Evolutionary conservation across 495 filamentous ascomycete genomes (phyloP).

Genomic region (Aspergillus bertholletiae): DNA sequence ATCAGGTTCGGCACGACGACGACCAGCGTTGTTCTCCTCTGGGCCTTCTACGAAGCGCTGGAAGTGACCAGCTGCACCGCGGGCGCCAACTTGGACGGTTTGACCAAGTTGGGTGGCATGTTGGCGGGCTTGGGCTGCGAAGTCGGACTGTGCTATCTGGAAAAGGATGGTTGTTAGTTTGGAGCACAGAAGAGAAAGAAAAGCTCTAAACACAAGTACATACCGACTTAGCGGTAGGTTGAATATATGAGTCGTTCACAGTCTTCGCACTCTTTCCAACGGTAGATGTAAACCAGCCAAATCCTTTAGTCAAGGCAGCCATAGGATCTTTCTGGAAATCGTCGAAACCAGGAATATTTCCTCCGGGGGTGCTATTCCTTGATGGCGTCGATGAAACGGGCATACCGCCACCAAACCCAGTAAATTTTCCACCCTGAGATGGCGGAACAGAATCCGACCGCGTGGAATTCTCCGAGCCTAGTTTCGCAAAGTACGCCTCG

Average conservation of each 20-base stretch:
- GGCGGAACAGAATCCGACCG: constrained; percentile 73
- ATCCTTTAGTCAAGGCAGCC: constrained; percentile 82
- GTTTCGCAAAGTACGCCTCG: constrained; percentile 83
- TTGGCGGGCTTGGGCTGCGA: constrained; percentile 74
- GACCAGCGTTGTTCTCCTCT: constrained; percentile 22
- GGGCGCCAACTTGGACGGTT: constrained; percentile 60
- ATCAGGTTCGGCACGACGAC: constrained; percentile 48
- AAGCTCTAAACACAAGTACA: constrained; percentile 13
- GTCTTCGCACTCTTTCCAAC: constrained; percentile 86
- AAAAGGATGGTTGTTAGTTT: not conserved
- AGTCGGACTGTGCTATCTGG: constrained; percentile 80
- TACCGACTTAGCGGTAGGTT: constrained; percentile 86
- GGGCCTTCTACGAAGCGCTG: constrained; percentile 76
- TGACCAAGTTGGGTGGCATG: constrained; percentile 66
- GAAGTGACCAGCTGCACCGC: constrained; percentile 71
- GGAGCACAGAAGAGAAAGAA: not conserved
- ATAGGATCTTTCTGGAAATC: constrained; percentile 91
- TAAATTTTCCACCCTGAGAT: constrained; percentile 86
- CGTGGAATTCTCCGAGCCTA: constrained; percentile 77
- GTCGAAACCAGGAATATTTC: constrained; percentile 59
- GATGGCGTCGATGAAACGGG: constrained; percentile 23
- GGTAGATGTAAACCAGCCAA: constrained; percentile 86
- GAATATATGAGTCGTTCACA: constrained; percentile 83
- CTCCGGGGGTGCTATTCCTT: constrained; percentile 24
- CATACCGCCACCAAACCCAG: constrained; percentile 79